Conservation (phyloP, 225 moss, liverwort and hornwort species). For the Pleurozium schreberi region DNA sequence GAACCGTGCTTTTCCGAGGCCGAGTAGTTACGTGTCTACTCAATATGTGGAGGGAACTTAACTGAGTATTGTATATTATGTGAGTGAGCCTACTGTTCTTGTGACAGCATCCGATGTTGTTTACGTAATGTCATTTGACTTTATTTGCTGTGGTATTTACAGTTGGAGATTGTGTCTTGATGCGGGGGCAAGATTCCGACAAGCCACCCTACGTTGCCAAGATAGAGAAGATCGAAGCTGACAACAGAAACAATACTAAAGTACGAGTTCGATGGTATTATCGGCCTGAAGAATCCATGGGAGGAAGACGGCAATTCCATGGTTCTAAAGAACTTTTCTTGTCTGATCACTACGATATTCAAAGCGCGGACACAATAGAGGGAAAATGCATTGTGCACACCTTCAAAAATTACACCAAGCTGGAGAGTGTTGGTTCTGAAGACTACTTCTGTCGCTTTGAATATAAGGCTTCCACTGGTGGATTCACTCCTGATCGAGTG, state of each 20-base stretch:
- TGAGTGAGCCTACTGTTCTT: background rate
- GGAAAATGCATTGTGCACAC: constrained; percentile 63
- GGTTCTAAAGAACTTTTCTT: constrained; percentile 62
- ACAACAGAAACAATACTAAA: constrained; percentile 31
- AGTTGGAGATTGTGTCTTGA: constrained; percentile 53
- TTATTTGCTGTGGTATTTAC: background rate
- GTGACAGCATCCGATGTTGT: background rate
- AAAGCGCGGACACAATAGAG: constrained; percentile 62
- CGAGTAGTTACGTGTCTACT: background rate
- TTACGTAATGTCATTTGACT: background rate
- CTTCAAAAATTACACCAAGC: constrained; percentile 60
- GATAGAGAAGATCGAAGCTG: constrained; percentile 60
- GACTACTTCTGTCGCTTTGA: constrained; percentile 69
- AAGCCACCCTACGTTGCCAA: constrained; percentile 64
- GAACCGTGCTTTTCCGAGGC: background rate
- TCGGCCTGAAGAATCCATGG: constrained; percentile 65
- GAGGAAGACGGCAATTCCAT: constrained; percentile 65
- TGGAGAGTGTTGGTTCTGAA: constrained; percentile 51
- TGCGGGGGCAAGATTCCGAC: constrained; percentile 52
- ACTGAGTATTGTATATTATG: background rate
- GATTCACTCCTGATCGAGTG: constrained; percentile 59
- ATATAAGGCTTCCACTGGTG: constrained; percentile 60
- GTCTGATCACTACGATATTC: constrained; percentile 61
- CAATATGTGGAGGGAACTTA: background rate
- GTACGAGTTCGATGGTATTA: constrained; percentile 65